Evolutionary conservation across 257 asterid species (phyloP).

Genomic region (Cynanchum wilfordii): DNA sequence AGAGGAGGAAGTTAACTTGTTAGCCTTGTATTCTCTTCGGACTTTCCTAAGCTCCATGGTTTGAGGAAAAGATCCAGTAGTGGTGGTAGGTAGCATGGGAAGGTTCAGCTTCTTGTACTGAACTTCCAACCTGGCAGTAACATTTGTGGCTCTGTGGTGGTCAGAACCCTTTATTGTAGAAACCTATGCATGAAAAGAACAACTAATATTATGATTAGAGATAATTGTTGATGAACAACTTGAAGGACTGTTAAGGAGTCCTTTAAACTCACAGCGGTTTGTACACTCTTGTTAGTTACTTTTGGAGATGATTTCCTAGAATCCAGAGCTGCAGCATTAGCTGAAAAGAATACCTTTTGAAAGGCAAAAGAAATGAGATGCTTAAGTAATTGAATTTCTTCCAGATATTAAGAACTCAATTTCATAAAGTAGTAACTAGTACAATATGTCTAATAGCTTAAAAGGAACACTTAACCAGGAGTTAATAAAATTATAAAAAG

Average conservation of each 20-base stretch:
- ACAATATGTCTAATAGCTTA: not conserved
- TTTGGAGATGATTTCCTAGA: constrained; percentile 92
- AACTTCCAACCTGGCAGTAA: constrained; percentile 86
- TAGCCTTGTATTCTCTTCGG: constrained; percentile 97
- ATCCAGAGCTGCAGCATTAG: constrained; percentile 86
- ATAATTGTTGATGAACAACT: not conserved
- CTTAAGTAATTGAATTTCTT: not conserved
- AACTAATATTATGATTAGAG: not conserved
- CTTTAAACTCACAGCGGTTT: constrained; percentile 72
- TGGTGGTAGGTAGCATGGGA: constrained; percentile 94
- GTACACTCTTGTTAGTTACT: constrained; percentile 84
- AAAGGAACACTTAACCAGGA: not conserved
- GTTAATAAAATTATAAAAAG: not conserved
- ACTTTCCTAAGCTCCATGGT: constrained; percentile 86
- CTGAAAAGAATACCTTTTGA: constrained; percentile 66
- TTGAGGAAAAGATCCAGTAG: constrained; percentile 99
- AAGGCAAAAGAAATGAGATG: not conserved
- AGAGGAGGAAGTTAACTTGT: constrained; percentile 42
- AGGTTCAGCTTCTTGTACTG: constrained; percentile 97
- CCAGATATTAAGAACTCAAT: not conserved
- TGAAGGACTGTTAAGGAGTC: not conserved
- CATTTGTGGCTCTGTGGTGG: constrained; percentile 93
- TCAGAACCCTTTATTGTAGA: constrained; percentile 89
- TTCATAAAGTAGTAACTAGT: not conserved
- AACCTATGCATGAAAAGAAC: constrained; percentile 30